These are phyloP conservation scores for Pyrenophora tritici-repentis DNA, from an alignment of 2,329 filamentous ascomycete genomes.

Conservation along the genomic window DNA sequence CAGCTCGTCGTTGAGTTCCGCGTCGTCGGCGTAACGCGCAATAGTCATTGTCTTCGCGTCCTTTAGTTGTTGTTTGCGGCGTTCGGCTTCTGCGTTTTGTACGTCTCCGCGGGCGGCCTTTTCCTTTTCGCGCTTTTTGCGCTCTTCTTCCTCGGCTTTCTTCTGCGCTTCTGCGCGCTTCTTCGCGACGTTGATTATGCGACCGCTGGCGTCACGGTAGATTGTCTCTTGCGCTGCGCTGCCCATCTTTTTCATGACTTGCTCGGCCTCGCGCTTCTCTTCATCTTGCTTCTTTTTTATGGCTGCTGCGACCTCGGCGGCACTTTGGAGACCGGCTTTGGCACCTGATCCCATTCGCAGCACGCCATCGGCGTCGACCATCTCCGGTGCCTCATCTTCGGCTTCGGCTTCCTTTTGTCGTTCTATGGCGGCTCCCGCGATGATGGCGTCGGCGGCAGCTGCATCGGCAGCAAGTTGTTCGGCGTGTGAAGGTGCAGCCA, in stretches of 20 bases:
- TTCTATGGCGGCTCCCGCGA: conserved; percentile 73
- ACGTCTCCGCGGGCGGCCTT: conserved; percentile 83
- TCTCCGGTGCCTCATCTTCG: conserved; percentile 51
- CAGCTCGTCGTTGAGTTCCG: conserved; percentile 81
- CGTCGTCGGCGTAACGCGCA: conserved; percentile 81
- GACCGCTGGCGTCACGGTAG: conserved; percentile 90
- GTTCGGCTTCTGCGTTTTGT: conserved; percentile 71
- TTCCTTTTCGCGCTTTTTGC: conserved; percentile 67
- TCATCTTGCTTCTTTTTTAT: conserved; percentile 67
- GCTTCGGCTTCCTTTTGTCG: conserved; percentile 53
- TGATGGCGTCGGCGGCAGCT: conserved; percentile 76
- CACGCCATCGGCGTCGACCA: conserved; percentile 44
- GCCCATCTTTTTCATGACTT: conserved; percentile 45
- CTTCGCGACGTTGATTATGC: conserved; percentile 92
- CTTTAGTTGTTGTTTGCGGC: conserved; percentile 69
- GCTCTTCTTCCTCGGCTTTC: conserved; percentile 72
- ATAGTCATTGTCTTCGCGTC: conserved; percentile 84
- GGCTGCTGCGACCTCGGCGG: conserved; percentile 67
- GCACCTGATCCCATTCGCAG: conserved; percentile 86
- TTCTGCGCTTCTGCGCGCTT: conserved; percentile 84
- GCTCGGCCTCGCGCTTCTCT: conserved; percentile 58
- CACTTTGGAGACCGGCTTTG: conserved; percentile 83
- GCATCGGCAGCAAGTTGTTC: conserved; percentile 72
- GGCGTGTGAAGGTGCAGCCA: conserved; percentile 54
- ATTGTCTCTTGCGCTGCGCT: conserved; percentile 70